Base-by-base conservation (phyloP, 2,329 filamentous ascomycete species). In the Xylariaceae sp. region DNA sequence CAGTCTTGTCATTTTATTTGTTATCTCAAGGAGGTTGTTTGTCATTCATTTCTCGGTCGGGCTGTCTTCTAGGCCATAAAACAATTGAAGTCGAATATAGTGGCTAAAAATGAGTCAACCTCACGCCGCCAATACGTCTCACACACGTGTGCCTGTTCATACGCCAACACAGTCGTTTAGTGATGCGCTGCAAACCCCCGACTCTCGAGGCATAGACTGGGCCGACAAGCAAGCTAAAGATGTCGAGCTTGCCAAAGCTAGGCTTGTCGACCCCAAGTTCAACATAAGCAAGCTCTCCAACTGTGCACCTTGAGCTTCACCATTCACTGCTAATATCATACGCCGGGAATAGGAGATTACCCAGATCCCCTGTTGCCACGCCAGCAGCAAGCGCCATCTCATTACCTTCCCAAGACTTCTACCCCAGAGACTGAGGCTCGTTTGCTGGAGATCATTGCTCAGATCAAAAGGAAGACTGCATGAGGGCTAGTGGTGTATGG, bases 201-300 rank as follows among this genome's bases (percentile, higher is more conserved):
- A 60, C 27, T 50, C 55, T 37, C 59, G 46, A 21, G 40, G 37
- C 16, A 16, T 46, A 7, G 44, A 42, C 40, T 62, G 60, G 54
- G 59, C 62, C 41, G 60, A 63, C 12, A 67, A 65, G 52, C 67
- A 71, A 57, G 61, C 62, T 42, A 68, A 77, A 6, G 75, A 78
- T 36, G 63, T 59, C 32, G 69, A 75, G 4, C 42, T 50, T 4
- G 55, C 61, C 8, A 70, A 64, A 35, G 45, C 62, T 2, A 68
- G 59, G 17, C 64, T 79, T 1, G 46, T 61, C 1, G 74, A 79
- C 49, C 65, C 67, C 35, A 64, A 66, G 8, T 77, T 78, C 55
- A 72, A 68, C 43, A 66, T 70, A 5, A 63, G 76, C 77, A 59
- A 54, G 70, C 52, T 14, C 19, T 22, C 34, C 29, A 17, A 27